Conservation (phyloP, 257 asterid genomes). For the Przewalskia tangutica region DNA sequence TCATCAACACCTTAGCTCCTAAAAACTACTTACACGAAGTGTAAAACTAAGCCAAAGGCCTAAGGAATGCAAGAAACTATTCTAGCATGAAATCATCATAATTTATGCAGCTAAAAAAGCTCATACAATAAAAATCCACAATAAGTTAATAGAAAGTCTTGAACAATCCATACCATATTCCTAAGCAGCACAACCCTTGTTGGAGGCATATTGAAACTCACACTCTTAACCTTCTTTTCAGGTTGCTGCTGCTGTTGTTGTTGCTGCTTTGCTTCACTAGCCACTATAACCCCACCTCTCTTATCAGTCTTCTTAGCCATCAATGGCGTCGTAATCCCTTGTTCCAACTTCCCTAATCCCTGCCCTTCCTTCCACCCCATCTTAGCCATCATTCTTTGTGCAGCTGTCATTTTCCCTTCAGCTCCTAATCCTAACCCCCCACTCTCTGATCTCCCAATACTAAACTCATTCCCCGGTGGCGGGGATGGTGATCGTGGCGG, state of each 20-base stretch:
- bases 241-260: slow-evolving; percentile 3
- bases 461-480: slow-evolving; percentile 54
- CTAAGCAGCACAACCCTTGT: slow-evolving; percentile 74
- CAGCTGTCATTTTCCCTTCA: slow-evolving; percentile 95
- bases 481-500: slow-evolving; percentile 51
- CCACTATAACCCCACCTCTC: slow-evolving; percentile 88
- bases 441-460: slow-evolving; percentile 77
- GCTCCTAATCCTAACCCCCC: slow-evolving; percentile 87
- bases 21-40: neutral
- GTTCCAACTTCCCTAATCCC: slow-evolving; percentile 89
- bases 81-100: neutral
- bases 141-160: neutral
- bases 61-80: neutral
- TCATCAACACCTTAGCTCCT: neutral
- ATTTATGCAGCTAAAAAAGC: neutral
- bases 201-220: slow-evolving; percentile 66
- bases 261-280: slow-evolving; percentile 58
- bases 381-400: slow-evolving; percentile 99
- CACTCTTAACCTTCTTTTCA: slow-evolving; percentile 78
- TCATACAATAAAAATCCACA: neutral
- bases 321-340: slow-evolving; percentile 85
- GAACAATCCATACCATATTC: slow-evolving; percentile 60
- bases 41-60: neutral
- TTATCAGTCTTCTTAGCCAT: slow-evolving; percentile 92
- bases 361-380: slow-evolving; percentile 99